phyloP scores from a whole-genome alignment of 345 rosid species.

The Cardamine resedifolia region DNA sequence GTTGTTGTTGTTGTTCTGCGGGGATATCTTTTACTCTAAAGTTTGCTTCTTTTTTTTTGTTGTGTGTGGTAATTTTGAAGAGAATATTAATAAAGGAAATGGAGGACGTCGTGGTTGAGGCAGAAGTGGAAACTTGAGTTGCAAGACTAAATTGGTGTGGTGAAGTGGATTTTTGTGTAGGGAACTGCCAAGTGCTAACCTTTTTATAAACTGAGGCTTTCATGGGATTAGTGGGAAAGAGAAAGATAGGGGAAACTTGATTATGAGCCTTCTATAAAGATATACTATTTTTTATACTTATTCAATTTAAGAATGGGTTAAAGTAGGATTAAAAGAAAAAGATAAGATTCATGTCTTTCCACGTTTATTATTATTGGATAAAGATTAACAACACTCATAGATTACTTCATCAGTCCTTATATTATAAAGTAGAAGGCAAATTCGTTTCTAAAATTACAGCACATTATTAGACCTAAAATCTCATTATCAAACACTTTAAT shows the following conservation, averaged over 20 bases:
- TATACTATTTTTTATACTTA: background rate
- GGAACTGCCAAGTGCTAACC: conserved; percentile 26
- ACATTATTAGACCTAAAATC: background rate
- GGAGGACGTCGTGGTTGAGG: conserved; percentile 30
- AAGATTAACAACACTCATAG: background rate
- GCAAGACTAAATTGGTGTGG: conserved; percentile 23
- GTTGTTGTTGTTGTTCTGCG: conserved; percentile 22
- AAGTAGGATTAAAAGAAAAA: conserved; percentile 9
- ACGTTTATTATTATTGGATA: background rate
- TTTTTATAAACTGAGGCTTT: conserved; percentile 30
- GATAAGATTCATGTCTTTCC: background rate
- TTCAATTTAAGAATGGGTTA: conserved; percentile 18
- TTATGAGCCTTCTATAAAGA: conserved; percentile 19
- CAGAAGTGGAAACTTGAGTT: conserved; percentile 33
- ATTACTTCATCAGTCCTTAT: background rate
- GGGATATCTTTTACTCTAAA: conserved; percentile 16
- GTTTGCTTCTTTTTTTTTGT: background rate
- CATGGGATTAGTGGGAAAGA: conserved; percentile 30
- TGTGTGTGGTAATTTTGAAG: background rate
- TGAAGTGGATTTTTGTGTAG: conserved; percentile 31
- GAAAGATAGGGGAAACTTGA: conserved; percentile 9
- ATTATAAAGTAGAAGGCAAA: background rate
- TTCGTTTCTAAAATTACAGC: too few species aligned
- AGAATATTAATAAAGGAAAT: conserved; percentile 12
- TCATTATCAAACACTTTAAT: background rate